Percentiles rank a stretch among this genome's conserved stretches.
Evolutionary conservation across 176 grass and related monocot genomes (phyloP).

Genomic region (Thinopyrum elongatum): DNA sequence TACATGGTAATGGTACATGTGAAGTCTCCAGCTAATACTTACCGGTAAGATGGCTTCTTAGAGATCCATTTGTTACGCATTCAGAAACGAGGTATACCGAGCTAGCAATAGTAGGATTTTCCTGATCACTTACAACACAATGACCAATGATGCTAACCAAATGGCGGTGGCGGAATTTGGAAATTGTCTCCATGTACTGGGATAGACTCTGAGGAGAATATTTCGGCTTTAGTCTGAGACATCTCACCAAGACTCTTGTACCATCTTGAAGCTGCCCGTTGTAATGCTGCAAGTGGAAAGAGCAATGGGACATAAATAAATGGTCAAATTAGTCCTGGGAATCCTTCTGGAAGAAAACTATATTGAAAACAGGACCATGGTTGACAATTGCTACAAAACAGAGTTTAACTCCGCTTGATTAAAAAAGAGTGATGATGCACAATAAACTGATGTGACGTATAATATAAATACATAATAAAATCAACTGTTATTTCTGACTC

Average conservation of each 20-base stretch:
- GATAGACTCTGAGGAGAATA: slow-evolving; percentile 57
- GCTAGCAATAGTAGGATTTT: slow-evolving; percentile 40
- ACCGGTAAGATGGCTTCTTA: slow-evolving; percentile 85
- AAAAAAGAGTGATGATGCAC: not conserved
- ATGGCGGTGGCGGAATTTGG: slow-evolving; percentile 75
- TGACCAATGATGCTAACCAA: slow-evolving; percentile 88
- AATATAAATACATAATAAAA: not conserved
- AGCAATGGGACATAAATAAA: not conserved
- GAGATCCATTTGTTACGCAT: slow-evolving; percentile 61
- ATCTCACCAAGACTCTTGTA: slow-evolving; percentile 55
- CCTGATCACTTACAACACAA: slow-evolving; percentile 51
- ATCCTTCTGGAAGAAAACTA: not conserved
- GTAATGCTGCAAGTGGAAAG: slow-evolving; percentile 41
- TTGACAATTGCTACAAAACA: not conserved
- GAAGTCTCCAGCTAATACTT: not conserved
- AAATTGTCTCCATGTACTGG: slow-evolving; percentile 79
- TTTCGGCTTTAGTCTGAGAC: slow-evolving; percentile 69
- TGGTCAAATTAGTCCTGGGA: not conserved
- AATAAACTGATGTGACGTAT: not conserved
- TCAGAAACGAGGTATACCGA: slow-evolving; percentile 64
- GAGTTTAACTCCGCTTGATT: not conserved
- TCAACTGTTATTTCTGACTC: not conserved
- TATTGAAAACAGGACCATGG: not conserved
- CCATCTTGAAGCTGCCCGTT: slow-evolving; percentile 77
- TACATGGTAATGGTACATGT: not conserved